A percentile compares a stretch with the other conserved stretches of the same genome.
These are phyloP conservation scores for Pyrenophora tritici-repentis DNA, from an alignment of 2,329 filamentous ascomycete genomes.

Conservation along the genomic window DNA sequence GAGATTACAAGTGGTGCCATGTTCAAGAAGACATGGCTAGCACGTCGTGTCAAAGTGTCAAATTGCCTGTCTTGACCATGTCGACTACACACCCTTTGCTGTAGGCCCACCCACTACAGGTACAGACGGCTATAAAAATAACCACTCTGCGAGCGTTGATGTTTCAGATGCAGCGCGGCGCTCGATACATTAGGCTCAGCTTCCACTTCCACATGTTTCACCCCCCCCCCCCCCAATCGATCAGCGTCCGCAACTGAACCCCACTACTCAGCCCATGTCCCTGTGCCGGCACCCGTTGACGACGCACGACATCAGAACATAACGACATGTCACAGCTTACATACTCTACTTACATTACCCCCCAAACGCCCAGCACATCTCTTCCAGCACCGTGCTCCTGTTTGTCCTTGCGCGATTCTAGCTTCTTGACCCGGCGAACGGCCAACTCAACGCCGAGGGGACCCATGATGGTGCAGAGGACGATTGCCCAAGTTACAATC, in stretches of 20 bases:
- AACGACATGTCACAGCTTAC: neutral
- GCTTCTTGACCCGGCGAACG: constrained; percentile 52
- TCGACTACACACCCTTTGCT: neutral
- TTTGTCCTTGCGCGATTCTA: constrained; percentile 44
- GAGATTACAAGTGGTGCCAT: neutral
- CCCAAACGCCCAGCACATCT: constrained; percentile 54
- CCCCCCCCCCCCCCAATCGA: neutral
- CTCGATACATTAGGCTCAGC: constrained; percentile 2
- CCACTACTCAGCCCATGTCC: neutral
- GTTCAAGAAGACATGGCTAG: too few relatives aligned
- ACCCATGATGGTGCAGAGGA: constrained; percentile 61
- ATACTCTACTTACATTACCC: constrained; percentile 32
- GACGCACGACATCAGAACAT: constrained; percentile 6
- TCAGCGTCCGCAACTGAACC: neutral
- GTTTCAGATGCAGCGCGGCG: constrained; percentile 4
- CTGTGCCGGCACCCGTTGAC: neutral
- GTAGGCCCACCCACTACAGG: too few relatives aligned
- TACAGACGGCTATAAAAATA: neutral
- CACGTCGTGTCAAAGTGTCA: constrained; percentile 8
- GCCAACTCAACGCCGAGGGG: constrained; percentile 59
- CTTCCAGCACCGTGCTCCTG: constrained; percentile 38
- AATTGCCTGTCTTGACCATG: neutral
- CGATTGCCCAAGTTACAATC: constrained; percentile 61
- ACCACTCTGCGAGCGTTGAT: neutral
- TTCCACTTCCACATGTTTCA: constrained; percentile 11